Conservation (phyloP, 2,329 filamentous ascomycete species). For the Pyricularia sp. region DNA sequence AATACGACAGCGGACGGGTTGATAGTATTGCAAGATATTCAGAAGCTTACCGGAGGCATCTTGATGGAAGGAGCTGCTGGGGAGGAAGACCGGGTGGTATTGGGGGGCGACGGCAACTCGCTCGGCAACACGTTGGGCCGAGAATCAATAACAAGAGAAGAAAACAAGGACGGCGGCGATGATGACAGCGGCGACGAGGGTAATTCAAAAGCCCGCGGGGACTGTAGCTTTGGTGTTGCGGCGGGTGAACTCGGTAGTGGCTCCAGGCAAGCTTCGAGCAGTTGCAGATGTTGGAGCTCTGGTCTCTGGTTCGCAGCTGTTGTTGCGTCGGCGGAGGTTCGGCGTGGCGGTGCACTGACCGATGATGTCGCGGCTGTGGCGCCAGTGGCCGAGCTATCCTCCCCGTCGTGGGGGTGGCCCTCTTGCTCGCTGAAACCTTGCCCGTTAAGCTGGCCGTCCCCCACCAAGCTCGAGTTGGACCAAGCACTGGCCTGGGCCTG, state of each 20-base stretch:
- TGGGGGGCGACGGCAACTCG: background rate
- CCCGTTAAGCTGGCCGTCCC: background rate
- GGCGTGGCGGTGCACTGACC: conserved; percentile 2
- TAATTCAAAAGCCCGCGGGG: background rate
- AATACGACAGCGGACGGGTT: background rate
- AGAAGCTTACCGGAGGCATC: conserved; percentile 6
- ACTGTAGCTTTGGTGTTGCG: background rate
- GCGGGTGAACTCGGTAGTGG: conserved; percentile 4
- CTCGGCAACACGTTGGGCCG: background rate
- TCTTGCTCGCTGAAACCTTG: background rate
- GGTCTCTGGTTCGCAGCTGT: background rate
- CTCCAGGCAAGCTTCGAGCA: conserved; percentile 3
- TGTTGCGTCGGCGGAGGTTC: background rate
- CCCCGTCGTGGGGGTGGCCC: background rate
- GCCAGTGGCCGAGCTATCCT: background rate
- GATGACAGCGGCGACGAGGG: background rate
- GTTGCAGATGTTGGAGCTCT: conserved; percentile 1
- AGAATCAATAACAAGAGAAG: background rate
- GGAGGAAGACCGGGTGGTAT: background rate
- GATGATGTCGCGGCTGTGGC: conserved; percentile 5
- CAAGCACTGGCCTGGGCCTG: background rate
- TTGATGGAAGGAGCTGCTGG: background rate
- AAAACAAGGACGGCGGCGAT: background rate
- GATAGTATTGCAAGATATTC: background rate
- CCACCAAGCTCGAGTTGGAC: background rate